A percentile compares a stretch with the other conserved stretches of the same genome.
phyloP scores from a whole-genome alignment of 2,329 filamentous ascomycete genomes.

The Fusarium sp. region DNA sequence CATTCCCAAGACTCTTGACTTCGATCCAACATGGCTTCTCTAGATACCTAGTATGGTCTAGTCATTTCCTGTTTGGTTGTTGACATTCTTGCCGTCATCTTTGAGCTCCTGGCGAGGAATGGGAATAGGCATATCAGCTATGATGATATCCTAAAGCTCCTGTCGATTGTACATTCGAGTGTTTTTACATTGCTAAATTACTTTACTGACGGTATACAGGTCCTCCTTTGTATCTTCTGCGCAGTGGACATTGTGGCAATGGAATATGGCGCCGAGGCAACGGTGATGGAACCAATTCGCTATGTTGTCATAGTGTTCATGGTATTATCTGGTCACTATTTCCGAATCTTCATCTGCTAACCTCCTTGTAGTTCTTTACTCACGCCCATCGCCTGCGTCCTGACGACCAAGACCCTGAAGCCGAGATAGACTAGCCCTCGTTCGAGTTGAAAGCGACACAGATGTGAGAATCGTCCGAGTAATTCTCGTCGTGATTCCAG shows the following conservation, averaged over 20 bases:
- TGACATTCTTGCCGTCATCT: not conserved
- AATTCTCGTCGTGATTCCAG: too few species aligned
- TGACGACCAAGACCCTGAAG: not conserved
- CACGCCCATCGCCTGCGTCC: not conserved
- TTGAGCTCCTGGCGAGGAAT: not conserved
- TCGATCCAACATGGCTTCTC: too few species aligned
- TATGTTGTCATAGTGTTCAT: not conserved
- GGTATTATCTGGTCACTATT: not conserved
- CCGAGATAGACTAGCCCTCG: not conserved
- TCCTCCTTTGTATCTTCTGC: not conserved
- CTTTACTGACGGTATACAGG: not conserved
- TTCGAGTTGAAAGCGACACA: too few species aligned
- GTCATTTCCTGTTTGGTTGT: not conserved
- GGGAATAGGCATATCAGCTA: not conserved
- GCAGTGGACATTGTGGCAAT: not conserved
- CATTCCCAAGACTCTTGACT: too few species aligned
- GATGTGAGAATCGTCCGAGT: too few species aligned
- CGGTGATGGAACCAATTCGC: not conserved
- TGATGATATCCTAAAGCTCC: too few species aligned
- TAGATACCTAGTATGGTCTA: not conserved
- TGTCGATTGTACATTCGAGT: too few species aligned
- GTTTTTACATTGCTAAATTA: too few species aligned
- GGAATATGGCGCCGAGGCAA: not conserved
- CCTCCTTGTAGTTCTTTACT: not conserved
- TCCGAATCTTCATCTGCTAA: accelerated